A percentile compares a stretch with the other conserved stretches of the same genome.
phyloP scores from a whole-genome alignment of 2,329 filamentous ascomycete genomes.

The Didymella sp. region DNA sequence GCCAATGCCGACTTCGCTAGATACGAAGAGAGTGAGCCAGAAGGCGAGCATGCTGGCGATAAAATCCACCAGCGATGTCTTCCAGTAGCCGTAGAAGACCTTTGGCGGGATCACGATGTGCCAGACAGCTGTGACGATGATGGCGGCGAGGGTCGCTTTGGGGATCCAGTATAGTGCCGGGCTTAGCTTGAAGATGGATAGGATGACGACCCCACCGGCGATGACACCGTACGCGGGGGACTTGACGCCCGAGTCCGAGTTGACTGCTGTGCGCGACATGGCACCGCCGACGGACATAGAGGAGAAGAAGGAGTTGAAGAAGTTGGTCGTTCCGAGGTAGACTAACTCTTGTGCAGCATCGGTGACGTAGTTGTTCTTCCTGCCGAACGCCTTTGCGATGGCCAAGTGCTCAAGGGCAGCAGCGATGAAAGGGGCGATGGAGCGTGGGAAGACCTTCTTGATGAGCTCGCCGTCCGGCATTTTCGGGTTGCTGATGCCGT shows the following conservation, averaged over 20 bases:
- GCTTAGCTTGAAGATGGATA: conserved; percentile 68
- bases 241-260: conserved; percentile 68
- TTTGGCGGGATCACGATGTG: conserved; percentile 66
- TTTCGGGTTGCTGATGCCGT: conserved; percentile 61
- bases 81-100: conserved; percentile 70
- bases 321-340: conserved; percentile 68
- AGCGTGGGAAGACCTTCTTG: conserved; percentile 60
- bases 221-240: conserved; percentile 67
- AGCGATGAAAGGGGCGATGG: conserved; percentile 68
- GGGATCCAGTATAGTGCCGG: conserved; percentile 72
- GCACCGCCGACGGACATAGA: conserved; percentile 70
- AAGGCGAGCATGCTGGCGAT: conserved; percentile 68
- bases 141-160: conserved; percentile 68
- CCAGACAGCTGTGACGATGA: conserved; percentile 71
- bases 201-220: conserved; percentile 66
- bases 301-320: conserved; percentile 70
- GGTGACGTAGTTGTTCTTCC: conserved; percentile 67
- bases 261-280: conserved; percentile 72
- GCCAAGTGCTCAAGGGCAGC: conserved; percentile 69
- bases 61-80: conserved; percentile 69
- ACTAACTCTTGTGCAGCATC: conserved; percentile 71
- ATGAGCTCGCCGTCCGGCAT: conserved; percentile 59
- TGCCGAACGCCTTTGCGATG: conserved; percentile 68
- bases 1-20: conserved; percentile 66
- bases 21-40: conserved; percentile 69